These are phyloP conservation scores for Hypoxylon cercidicola DNA, from an alignment of 495 filamentous ascomycete species.

Conservation along the genomic window DNA sequence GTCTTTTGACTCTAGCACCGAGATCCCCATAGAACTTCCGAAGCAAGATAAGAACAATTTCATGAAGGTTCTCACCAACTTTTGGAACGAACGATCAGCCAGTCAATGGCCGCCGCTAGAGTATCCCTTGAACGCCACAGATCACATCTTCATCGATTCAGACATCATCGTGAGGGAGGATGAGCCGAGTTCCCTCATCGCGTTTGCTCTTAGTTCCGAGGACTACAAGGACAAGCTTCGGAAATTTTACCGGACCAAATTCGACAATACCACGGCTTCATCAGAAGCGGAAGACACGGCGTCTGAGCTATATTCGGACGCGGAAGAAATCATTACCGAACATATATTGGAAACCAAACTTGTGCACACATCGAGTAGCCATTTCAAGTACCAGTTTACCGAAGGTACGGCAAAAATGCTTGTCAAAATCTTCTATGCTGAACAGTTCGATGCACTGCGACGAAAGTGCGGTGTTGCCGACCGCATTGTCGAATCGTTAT, in stretches of 20 bases:
- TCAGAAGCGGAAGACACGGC: slow-evolving; percentile 33
- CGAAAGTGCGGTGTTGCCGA: slow-evolving; percentile 92
- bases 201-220: slow-evolving; percentile 85
- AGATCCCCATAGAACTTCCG: slow-evolving; percentile 78
- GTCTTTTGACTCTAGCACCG: slow-evolving; percentile 70
- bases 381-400: slow-evolving; percentile 93
- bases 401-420: slow-evolving; percentile 93
- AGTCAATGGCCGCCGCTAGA: slow-evolving; percentile 96
- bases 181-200: slow-evolving; percentile 95
- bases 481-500: slow-evolving; percentile 93
- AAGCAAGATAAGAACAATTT: slow-evolving; percentile 91
- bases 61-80: slow-evolving; percentile 93
- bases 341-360: slow-evolving; percentile 79
- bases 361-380: slow-evolving; percentile 83
- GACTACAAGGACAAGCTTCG: slow-evolving; percentile 88
- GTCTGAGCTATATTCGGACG: slow-evolving; percentile 46
- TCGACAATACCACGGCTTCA: slow-evolving; percentile 52
- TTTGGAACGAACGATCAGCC: slow-evolving; percentile 97
- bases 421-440: slow-evolving; percentile 97
- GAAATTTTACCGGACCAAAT: slow-evolving; percentile 43
- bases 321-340: slow-evolving; percentile 48
- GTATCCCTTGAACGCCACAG: slow-evolving; percentile 86
- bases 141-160: slow-evolving; percentile 97
- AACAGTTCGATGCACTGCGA: slow-evolving; percentile 95
- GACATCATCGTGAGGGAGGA: slow-evolving; percentile 97